Conservation (phyloP, 164 flowering plant genomes). For the Pachysandra terminalis region DNA sequence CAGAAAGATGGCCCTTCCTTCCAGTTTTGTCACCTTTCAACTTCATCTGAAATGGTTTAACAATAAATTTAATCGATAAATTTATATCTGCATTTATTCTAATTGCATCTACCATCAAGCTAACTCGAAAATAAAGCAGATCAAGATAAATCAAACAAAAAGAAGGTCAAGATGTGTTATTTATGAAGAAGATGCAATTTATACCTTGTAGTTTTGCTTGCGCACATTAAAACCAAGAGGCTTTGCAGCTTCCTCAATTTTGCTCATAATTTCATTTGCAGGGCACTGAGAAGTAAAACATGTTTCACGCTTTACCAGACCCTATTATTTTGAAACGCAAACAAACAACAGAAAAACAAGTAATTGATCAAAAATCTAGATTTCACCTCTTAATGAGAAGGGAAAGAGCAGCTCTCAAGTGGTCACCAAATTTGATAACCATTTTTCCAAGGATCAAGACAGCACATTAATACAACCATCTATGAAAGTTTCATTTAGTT, state of each 20-base stretch:
- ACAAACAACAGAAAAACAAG: not conserved
- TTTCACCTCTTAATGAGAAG: not conserved
- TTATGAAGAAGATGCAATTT: not conserved
- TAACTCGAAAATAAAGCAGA: not conserved
- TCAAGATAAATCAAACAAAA: no score
- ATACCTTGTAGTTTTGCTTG: slow-evolving; percentile 85
- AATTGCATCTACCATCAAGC: not conserved
- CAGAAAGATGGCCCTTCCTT: slow-evolving; percentile 85
- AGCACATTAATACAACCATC: not conserved
- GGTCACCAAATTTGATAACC: not conserved
- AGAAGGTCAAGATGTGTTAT: not conserved
- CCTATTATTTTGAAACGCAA: slow-evolving; percentile 32
- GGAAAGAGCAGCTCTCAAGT: not conserved
- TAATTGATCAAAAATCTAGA: not conserved
- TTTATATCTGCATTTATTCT: not conserved
- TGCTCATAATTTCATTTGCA: slow-evolving; percentile 78
- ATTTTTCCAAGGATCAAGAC: not conserved
- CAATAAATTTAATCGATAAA: not conserved
- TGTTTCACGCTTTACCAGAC: slow-evolving; percentile 76
- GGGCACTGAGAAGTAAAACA: slow-evolving; percentile 75
- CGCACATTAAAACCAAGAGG: slow-evolving; percentile 88
- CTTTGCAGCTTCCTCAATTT: slow-evolving; percentile 93
- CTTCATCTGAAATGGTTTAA: slow-evolving; percentile 59
- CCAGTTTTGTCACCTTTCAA: slow-evolving; percentile 81
- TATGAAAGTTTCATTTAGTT: not conserved